Evolutionary conservation across 192 early-diverging fungal species (phyloP).

Genomic region (Neocallimastix lanati): DNA sequence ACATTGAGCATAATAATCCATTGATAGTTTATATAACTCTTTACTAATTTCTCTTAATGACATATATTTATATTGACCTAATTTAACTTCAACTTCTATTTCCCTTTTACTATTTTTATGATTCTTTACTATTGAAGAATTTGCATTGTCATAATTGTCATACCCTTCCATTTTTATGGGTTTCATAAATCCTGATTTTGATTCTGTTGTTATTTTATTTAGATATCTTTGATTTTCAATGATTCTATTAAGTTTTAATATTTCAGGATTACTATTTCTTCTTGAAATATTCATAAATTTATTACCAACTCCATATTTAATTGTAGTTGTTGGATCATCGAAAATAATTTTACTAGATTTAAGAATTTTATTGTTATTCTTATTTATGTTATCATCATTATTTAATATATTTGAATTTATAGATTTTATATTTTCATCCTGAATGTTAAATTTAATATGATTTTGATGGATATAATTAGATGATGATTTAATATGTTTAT

Average conservation of each 20-base stretch:
- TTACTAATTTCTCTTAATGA: neutral
- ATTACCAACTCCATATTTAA: neutral
- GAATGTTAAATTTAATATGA: neutral
- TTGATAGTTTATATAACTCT: neutral
- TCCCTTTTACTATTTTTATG: neutral
- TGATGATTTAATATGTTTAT: neutral
- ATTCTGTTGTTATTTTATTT: neutral
- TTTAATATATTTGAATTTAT: neutral
- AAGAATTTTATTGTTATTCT: neutral
- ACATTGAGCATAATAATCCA: neutral
- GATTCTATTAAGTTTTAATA: neutral
- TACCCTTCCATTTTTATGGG: neutral
- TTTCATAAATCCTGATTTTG: neutral
- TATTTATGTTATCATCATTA: neutral
- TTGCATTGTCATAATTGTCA: neutral
- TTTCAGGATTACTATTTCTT: neutral
- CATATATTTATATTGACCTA: neutral
- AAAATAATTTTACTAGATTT: neutral
- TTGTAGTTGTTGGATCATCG: neutral
- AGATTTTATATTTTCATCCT: neutral
- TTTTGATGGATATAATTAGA: neutral
- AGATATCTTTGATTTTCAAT: neutral
- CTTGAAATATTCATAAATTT: neutral
- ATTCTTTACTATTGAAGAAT: neutral
- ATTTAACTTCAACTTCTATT: neutral